These are phyloP conservation scores for Coemansia sp. DNA, from an alignment of 192 early-diverging fungal genomes.

Conservation along the genomic window DNA sequence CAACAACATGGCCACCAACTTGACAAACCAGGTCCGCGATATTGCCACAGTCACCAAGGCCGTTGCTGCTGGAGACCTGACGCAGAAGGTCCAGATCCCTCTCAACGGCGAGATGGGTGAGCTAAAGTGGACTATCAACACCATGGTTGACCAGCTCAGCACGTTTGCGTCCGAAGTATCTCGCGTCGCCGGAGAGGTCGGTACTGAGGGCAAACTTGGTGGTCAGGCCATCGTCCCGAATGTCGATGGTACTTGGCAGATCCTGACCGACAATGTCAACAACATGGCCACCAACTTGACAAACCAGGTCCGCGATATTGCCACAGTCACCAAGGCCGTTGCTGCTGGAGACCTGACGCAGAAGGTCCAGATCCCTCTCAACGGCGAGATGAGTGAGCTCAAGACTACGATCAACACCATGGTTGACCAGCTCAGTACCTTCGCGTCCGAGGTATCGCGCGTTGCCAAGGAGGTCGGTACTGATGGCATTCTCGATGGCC, in stretches of 20 bases:
- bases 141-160: constrained; percentile 60
- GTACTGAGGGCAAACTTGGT: too few species aligned
- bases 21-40: constrained; percentile 60
- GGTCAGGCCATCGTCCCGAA: constrained; percentile 51
- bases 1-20: constrained; percentile 62
- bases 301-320: constrained; percentile 59
- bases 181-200: constrained; percentile 62
- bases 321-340: constrained; percentile 51
- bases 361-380: constrained; percentile 53
- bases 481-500: too few species aligned
- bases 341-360: constrained; percentile 49
- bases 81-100: constrained; percentile 53
- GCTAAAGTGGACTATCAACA: constrained; percentile 52
- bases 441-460: constrained; percentile 58
- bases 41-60: constrained; percentile 61
- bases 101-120: constrained; percentile 52
- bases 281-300: constrained; percentile 58
- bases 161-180: constrained; percentile 58
- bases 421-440: constrained; percentile 57
- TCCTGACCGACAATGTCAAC: constrained; percentile 59
- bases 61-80: constrained; percentile 56
- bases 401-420: constrained; percentile 57
- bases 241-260: constrained; percentile 56
- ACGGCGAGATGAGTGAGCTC: constrained; percentile 51
- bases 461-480: constrained; percentile 63